Base-by-base conservation (phyloP, 2,329 filamentous ascomycete species). In the Apiospora hydei region DNA sequence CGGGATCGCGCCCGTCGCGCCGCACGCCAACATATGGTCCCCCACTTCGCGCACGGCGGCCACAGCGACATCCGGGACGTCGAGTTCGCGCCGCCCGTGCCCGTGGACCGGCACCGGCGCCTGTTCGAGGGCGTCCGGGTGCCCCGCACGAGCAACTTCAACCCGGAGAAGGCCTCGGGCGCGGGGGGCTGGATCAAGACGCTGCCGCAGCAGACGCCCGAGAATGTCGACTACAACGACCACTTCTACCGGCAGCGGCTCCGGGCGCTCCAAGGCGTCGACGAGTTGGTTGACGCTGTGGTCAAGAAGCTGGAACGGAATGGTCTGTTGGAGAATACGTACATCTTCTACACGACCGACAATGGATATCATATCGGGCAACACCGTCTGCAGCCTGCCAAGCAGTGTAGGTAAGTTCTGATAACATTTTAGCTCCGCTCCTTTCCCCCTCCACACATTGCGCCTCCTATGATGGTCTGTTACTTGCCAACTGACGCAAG, bases 131-230 rank as follows among this genome's bases (percentile, higher is more conserved):
- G 88, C 46, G 86, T 84, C 0, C 86, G 83, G 38, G 87, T 93
- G 0, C 92, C 92, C 0, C 84, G 92, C 13, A 90, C 87, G 0
- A 81, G 84, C 0, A 89, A 90, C 77, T 94, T 94, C 80, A 94
- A 94, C 75, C 91, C 38, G 1, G 68, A 57, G 10, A 8, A 69
- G 70, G 14, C 70, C 14, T 71, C 68, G 81, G 1, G 87, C 14
- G 73, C 38, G 0, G 84, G 82, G 0, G 84, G 82, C 69, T 88
- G 85, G 86, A 78, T 88, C 44, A 77, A 74, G 11, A 75, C 77
- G n/a, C 79, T 88, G 0, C 81, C 83, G 0, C 78, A 82, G 64
- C 84, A 86, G 75, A 87, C 85, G 72, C 77, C 83, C 64, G 81
- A 82, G 0, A 82, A 84, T 10, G 76, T 89, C 21, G 85, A 85